Percentiles rank a stretch among this genome's conserved stretches.
phyloP scores from a whole-genome alignment of 2,329 filamentous ascomycete genomes.

The Thielaviopsis ethacetica region DNA sequence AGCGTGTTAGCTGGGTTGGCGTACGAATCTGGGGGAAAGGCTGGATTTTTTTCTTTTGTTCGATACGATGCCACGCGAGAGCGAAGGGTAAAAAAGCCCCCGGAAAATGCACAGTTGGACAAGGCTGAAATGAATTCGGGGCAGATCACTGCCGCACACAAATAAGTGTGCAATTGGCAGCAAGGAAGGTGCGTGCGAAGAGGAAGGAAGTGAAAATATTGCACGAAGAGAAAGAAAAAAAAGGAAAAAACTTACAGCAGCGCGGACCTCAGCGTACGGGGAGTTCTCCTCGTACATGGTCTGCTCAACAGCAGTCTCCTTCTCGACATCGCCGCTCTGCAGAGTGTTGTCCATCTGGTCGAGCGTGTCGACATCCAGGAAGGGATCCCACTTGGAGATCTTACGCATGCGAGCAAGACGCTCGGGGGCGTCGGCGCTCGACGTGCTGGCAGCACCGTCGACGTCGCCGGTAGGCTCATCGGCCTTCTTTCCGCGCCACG shows the following conservation, averaged over 20 bases:
- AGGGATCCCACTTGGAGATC: slow-evolving; percentile 37
- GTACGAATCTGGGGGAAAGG: slow-evolving; percentile 23
- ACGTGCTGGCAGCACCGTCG: background rate
- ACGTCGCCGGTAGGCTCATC: background rate
- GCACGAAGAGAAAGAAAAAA: slow-evolving; percentile 27
- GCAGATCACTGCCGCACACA: background rate
- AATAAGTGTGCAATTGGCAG: background rate
- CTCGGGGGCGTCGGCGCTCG: slow-evolving; percentile 5
- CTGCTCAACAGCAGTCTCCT: slow-evolving; percentile 28
- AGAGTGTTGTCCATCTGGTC: slow-evolving; percentile 34
- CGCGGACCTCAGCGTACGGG: slow-evolving; percentile 33
- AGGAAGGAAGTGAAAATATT: slow-evolving; percentile 18
- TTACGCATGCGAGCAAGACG: slow-evolving; percentile 7
- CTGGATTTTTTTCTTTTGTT: too few relatives aligned
- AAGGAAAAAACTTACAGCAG: slow-evolving; percentile 20
- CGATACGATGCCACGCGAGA: too few relatives aligned
- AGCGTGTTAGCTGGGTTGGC: slow-evolving; percentile 24
- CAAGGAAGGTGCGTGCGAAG: background rate
- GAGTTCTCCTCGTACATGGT: slow-evolving; percentile 36
- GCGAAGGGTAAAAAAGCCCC: too few relatives aligned
- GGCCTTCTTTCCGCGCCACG: slow-evolving; percentile 8
- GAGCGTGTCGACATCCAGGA: slow-evolving; percentile 34
- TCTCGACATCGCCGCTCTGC: slow-evolving; percentile 26
- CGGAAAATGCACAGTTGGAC: background rate
- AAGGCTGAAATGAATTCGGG: background rate